phyloP scores from a whole-genome alignment of 2,329 filamentous ascomycete genomes.

The Colletotrichum cuscutae region DNA sequence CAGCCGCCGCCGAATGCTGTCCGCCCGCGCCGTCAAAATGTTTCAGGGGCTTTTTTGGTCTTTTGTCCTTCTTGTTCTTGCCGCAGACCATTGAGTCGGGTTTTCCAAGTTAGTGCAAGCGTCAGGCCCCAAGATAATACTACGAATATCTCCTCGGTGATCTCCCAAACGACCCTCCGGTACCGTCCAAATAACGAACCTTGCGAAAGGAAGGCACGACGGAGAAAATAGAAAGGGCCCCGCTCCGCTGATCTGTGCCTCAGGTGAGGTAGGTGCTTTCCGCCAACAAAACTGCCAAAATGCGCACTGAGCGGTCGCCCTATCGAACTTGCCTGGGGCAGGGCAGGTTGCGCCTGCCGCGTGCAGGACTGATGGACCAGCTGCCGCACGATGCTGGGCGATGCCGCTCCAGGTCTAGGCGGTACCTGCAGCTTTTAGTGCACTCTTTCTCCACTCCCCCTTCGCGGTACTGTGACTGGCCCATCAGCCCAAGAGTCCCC shows the following conservation, averaged over 20 bases:
- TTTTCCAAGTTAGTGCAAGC: background rate
- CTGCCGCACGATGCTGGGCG: conserved; percentile 18
- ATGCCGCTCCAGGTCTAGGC: conserved; percentile 4
- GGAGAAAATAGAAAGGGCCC: background rate
- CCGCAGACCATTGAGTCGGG: background rate
- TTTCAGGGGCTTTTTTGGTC: background rate
- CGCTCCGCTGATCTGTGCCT: conserved; percentile 8
- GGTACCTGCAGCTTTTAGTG: conserved; percentile 16
- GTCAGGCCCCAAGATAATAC: background rate
- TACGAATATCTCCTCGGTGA: background rate
- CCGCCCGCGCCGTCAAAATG: background rate
- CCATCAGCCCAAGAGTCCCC: background rate
- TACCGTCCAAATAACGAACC: background rate
- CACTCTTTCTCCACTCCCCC: conserved; percentile 9
- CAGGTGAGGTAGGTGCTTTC: background rate
- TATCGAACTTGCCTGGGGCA: background rate
- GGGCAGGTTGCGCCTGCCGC: background rate
- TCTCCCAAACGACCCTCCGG: background rate
- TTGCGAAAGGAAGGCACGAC: background rate
- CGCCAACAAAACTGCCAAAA: conserved; percentile 1
- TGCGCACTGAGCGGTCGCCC: conserved; percentile 22
- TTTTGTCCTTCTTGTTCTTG: background rate
- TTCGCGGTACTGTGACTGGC: conserved; percentile 19
- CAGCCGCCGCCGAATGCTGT: background rate
- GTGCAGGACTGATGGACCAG: conserved; percentile 6